A percentile compares a stretch with the other conserved stretches of the same genome.
These are phyloP conservation scores for Dipteronia dyeriana DNA, from an alignment of 345 rosid species.

Conservation along the genomic window DNA sequence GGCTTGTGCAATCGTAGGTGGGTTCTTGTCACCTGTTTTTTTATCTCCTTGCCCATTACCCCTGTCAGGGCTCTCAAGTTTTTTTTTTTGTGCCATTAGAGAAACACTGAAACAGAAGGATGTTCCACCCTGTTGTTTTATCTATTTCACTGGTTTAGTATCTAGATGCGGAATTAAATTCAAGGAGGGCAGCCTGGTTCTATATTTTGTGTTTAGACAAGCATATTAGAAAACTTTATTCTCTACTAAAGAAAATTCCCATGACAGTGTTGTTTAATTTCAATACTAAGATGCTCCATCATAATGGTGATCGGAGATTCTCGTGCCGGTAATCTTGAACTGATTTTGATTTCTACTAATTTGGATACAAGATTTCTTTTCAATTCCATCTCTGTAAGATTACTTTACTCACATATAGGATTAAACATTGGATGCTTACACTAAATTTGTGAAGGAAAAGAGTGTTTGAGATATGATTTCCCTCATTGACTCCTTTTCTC, in stretches of 20 bases:
- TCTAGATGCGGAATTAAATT: background rate
- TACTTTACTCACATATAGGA: too few species aligned
- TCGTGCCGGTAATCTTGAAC: too few species aligned
- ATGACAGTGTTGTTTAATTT: background rate
- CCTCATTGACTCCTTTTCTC: slow-evolving; percentile 43
- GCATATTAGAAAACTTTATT: background rate
- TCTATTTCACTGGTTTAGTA: background rate
- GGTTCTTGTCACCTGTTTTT: background rate
- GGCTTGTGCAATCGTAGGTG: background rate
- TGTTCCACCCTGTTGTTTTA: background rate
- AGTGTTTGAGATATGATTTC: too few species aligned
- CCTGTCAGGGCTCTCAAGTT: too few species aligned
- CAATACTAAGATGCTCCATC: background rate
- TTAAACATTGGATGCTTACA: too few species aligned
- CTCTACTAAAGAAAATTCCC: background rate
- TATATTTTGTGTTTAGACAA: too few species aligned
- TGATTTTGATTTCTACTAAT: too few species aligned
- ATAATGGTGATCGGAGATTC: background rate
- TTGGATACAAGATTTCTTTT: too few species aligned
- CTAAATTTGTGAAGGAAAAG: too few species aligned
- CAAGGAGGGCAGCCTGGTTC: background rate
- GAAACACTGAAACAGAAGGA: background rate
- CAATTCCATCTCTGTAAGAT: too few species aligned
- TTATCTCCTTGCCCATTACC: too few species aligned
- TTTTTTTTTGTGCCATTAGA: background rate